Conservation (phyloP, 1,284 basidiomycete genomes). For the Cryptococcus sp. region DNA sequence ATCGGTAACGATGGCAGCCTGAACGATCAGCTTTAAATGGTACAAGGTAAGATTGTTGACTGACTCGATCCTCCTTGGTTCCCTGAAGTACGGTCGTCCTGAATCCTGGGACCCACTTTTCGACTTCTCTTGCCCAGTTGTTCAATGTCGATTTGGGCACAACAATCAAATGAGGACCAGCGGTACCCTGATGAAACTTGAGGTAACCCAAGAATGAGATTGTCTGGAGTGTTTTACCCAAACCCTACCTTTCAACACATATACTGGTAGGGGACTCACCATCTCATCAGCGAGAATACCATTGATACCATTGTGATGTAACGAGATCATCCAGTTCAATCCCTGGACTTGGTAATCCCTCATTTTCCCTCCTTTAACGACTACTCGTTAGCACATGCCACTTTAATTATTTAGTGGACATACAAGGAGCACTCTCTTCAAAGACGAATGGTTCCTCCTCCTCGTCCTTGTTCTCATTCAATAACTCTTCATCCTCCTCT, state of each 20-base stretch:
- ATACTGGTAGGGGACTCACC: slow-evolving; percentile 54
- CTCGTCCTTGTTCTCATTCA: slow-evolving; percentile 79
- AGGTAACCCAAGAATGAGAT: slow-evolving; percentile 97
- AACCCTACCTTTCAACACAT: slow-evolving; percentile 60
- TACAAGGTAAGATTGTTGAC: slow-evolving; percentile 16
- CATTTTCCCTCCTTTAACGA: slow-evolving; percentile 82
- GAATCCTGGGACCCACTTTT: slow-evolving; percentile 87
- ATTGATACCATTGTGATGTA: slow-evolving; percentile 89
- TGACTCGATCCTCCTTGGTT: slow-evolving; percentile 77
- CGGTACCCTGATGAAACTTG: slow-evolving; percentile 70
- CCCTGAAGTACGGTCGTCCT: slow-evolving; percentile 78
- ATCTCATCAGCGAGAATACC: slow-evolving; percentile 93
- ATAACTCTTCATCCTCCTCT: slow-evolving; percentile 92
- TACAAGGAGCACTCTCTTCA: slow-evolving; percentile 85
- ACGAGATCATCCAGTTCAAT: slow-evolving; percentile 92
- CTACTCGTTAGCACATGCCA: slow-evolving; percentile 47
- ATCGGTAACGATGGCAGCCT: slow-evolving; percentile 69
- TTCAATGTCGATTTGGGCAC: slow-evolving; percentile 97
- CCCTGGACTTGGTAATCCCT: slow-evolving; percentile 93
- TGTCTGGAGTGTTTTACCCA: slow-evolving; percentile 97
- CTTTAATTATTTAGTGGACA: slow-evolving; percentile 30
- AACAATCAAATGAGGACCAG: slow-evolving; percentile 87
- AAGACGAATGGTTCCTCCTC: slow-evolving; percentile 78
- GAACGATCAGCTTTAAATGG: neutral
- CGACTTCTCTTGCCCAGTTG: slow-evolving; percentile 94